Conservation (phyloP, 371 early-diverging fungal species). For the Dinochytrium kinnereticum region DNA sequence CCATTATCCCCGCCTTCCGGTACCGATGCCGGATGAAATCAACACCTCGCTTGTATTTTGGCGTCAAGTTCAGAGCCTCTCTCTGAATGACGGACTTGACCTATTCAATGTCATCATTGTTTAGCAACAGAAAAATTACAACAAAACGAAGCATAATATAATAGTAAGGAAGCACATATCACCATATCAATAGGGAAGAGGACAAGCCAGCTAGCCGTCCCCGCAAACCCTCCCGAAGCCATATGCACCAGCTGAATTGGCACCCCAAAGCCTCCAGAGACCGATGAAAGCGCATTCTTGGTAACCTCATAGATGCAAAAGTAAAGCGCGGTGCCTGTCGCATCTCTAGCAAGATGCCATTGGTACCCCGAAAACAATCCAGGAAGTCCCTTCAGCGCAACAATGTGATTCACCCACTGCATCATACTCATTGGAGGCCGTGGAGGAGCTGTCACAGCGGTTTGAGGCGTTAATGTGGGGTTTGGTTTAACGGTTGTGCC, state of each 20-base stretch:
- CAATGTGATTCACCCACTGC: slow-evolving; percentile 43
- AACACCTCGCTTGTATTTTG: slow-evolving; percentile 35
- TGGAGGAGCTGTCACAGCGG: background rate
- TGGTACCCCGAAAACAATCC: slow-evolving; percentile 48
- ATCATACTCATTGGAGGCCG: slow-evolving; percentile 23
- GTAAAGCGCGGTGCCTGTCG: slow-evolving; percentile 50
- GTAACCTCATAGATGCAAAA: slow-evolving; percentile 51
- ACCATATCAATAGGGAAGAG: slow-evolving; percentile 56
- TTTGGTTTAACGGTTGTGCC: background rate
- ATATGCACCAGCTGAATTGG: slow-evolving; percentile 38
- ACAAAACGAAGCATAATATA: background rate
- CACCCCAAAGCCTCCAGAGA: slow-evolving; percentile 21
- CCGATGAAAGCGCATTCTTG: slow-evolving; percentile 27
- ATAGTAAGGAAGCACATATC: slow-evolving; percentile 3
- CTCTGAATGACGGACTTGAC: slow-evolving; percentile 53
- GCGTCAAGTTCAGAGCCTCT: slow-evolving; percentile 45
- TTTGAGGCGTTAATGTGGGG: background rate
- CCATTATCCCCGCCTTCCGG: slow-evolving; percentile 41
- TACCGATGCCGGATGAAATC: slow-evolving; percentile 40
- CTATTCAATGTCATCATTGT: no score
- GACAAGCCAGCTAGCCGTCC: slow-evolving; percentile 49
- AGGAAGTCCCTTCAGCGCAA: slow-evolving; percentile 40
- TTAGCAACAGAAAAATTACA: background rate
- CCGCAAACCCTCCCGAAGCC: slow-evolving; percentile 51
- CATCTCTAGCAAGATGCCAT: slow-evolving; percentile 44